Evolutionary conservation across 2,329 filamentous ascomycete genomes (phyloP).

Genomic region (Alternaria sp.): DNA sequence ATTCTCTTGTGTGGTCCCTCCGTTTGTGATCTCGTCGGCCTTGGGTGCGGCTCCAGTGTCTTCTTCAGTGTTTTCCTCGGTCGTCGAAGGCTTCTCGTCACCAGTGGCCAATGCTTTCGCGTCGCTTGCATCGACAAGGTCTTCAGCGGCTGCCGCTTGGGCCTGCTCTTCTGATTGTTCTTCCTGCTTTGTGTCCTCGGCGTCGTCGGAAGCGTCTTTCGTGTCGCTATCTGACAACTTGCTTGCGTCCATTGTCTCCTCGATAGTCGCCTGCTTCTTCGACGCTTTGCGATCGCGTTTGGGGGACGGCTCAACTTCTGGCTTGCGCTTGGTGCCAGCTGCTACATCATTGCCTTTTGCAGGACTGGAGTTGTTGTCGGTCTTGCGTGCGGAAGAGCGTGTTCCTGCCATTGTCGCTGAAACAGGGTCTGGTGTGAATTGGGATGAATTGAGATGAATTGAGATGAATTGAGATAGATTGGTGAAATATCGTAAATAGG

Average conservation of each 20-base stretch:
- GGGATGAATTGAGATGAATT: neutral
- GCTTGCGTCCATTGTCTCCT: slow-evolving; percentile 59
- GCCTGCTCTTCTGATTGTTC: slow-evolving; percentile 22
- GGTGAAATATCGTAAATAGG: neutral
- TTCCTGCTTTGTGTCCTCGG: slow-evolving; percentile 9
- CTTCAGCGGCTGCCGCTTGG: slow-evolving; percentile 10
- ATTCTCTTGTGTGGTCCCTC: slow-evolving; percentile 1
- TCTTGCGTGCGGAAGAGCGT: slow-evolving; percentile 36
- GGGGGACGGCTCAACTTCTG: slow-evolving; percentile 46
- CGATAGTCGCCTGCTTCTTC: slow-evolving; percentile 62
- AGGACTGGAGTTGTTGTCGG: slow-evolving; percentile 28
- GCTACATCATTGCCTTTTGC: slow-evolving; percentile 40
- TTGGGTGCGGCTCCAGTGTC: slow-evolving; percentile 9
- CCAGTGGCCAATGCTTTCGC: slow-evolving; percentile 23
- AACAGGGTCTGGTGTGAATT: neutral
- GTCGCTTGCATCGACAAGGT: slow-evolving; percentile 11
- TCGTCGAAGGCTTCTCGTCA: slow-evolving; percentile 23
- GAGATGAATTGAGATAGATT: neutral
- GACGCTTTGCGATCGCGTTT: slow-evolving; percentile 55
- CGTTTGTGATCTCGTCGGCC: slow-evolving; percentile 7
- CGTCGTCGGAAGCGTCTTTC: slow-evolving; percentile 30
- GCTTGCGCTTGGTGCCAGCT: slow-evolving; percentile 53
- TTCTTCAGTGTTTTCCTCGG: slow-evolving; percentile 1
- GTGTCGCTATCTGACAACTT: slow-evolving; percentile 38
- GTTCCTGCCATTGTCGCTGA: slow-evolving; percentile 37